Evolutionary conservation across 169 alveolate genomes (phyloP).

Genomic region (Amoebophrya sp.): DNA sequence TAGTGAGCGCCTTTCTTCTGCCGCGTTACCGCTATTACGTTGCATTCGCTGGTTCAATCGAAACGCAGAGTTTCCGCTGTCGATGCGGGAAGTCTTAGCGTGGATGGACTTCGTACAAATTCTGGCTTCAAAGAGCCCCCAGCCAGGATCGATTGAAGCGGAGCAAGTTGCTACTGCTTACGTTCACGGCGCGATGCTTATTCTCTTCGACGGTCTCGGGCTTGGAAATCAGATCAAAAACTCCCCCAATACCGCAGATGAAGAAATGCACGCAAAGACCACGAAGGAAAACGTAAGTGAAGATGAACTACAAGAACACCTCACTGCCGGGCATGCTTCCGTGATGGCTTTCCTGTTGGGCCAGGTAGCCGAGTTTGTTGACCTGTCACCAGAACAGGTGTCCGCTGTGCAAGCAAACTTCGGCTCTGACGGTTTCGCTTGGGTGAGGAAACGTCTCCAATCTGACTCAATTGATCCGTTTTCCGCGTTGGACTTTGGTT

Average conservation of each 20-base stretch:
- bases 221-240: slow-evolving; percentile 38
- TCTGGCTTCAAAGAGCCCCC: background rate
- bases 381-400: too few species aligned
- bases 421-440: background rate
- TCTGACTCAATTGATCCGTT: too few species aligned
- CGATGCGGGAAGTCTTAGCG: slow-evolving; percentile 55
- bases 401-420: too few species aligned
- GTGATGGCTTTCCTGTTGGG: background rate
- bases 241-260: slow-evolving; percentile 18
- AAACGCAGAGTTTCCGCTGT: slow-evolving; percentile 54
- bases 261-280: background rate
- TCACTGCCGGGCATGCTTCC: background rate
- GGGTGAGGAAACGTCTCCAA: background rate
- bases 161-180: background rate
- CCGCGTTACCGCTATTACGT: slow-evolving; percentile 37
- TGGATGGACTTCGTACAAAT: slow-evolving; percentile 46
- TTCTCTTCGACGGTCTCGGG: slow-evolving; percentile 48
- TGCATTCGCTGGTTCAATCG: slow-evolving; percentile 53
- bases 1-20: background rate
- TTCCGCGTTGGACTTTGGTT: background rate
- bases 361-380: too few species aligned
- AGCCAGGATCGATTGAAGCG: background rate
- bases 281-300: background rate
- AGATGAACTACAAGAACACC: background rate
- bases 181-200: slow-evolving; percentile 46